phyloP scores from a whole-genome alignment of 2,329 filamentous ascomycete species.

The Stemphylium lycopersici region DNA sequence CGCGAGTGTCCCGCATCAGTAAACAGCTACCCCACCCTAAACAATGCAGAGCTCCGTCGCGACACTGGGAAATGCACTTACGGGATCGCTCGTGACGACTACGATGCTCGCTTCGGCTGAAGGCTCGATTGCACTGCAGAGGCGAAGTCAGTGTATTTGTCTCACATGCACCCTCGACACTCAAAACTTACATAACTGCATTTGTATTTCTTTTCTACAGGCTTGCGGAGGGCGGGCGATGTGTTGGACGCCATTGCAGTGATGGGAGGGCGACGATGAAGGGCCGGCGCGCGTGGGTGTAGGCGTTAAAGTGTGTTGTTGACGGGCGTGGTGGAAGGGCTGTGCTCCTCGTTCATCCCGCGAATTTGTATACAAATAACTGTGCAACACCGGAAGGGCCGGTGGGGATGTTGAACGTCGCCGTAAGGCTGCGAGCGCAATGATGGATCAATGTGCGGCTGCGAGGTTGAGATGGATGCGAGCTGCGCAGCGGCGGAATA shows the following conservation, averaged over 20 bases:
- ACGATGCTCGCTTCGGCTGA: constrained; percentile 95
- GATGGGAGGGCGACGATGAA: constrained; percentile 25
- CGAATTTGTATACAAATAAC: constrained; percentile 29
- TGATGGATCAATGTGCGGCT: constrained; percentile 40
- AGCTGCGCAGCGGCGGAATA: constrained; percentile 26
- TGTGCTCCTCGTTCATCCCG: constrained; percentile 41
- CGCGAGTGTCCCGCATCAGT: constrained; percentile 43
- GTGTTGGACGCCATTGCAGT: constrained; percentile 71
- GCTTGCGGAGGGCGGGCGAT: constrained; percentile 73
- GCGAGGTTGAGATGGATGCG: constrained; percentile 25
- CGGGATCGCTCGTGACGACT: constrained; percentile 97
- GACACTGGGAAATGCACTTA: constrained; percentile 64
- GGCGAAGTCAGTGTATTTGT: too few relatives aligned
- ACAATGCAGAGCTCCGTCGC: constrained; percentile 32
- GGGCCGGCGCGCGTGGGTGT: constrained; percentile 43
- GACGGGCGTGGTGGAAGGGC: constrained; percentile 32
- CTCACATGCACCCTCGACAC: too few relatives aligned
- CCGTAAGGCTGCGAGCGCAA: constrained; percentile 22
- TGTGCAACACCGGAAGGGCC: constrained; percentile 33
- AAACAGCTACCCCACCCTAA: constrained; percentile 38
- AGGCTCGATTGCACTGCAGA: constrained; percentile 75
- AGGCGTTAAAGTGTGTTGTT: constrained; percentile 43
- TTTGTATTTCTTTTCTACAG: constrained; percentile 94
- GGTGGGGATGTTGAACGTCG: constrained; percentile 16
- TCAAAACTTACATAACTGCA: constrained; percentile 75